Percentiles rank a stretch among this genome's conserved stretches.
phyloP scores from a whole-genome alignment of 768 basidiomycete species.

The Brasilioporus rufonigricans region DNA sequence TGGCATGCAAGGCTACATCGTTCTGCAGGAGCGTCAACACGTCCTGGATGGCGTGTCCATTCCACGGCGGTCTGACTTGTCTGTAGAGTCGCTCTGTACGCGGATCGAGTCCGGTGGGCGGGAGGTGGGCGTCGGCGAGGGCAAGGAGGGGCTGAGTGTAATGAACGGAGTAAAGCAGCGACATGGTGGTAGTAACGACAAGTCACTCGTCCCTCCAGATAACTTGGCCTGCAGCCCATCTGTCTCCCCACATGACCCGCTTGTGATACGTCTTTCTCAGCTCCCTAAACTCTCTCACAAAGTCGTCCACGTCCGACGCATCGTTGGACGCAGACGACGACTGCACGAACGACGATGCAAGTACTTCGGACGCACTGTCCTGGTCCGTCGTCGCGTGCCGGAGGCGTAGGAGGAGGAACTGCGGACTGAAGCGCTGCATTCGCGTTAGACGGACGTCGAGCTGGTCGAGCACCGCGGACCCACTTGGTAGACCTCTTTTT shows the following conservation, averaged over 20 bases:
- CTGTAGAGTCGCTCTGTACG: conserved; percentile 8
- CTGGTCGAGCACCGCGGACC: conserved; percentile 11
- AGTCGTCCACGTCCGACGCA: conserved; percentile 70
- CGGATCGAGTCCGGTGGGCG: conserved; percentile 7
- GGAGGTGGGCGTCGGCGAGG: conserved; percentile 11
- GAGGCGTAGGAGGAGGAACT: conserved; percentile 85
- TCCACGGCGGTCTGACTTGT: conserved; percentile 20
- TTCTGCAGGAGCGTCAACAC: conserved; percentile 17
- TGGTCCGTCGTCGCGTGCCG: conserved; percentile 87
- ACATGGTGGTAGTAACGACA: conserved; percentile 15
- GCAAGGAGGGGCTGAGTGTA: conserved; percentile 27
- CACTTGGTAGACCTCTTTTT: conserved; percentile 87
- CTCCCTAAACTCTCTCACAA: conserved; percentile 86
- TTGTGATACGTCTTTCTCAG: conserved; percentile 90
- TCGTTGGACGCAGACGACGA: conserved; percentile 37
- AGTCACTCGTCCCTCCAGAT: conserved; percentile 69
- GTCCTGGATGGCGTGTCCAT: conserved; percentile 13
- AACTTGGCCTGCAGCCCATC: conserved; percentile 84
- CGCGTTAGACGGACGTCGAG: conserved; percentile 9
- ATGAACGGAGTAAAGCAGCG: conserved; percentile 23
- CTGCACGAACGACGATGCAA: conserved; percentile 82
- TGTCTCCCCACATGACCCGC: conserved; percentile 83
- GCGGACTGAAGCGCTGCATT: conserved; percentile 75
- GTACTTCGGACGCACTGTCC: conserved; percentile 83
- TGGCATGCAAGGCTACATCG: not conserved